phyloP scores from a whole-genome alignment of 2,329 filamentous ascomycete genomes.

The Stagonosporopsis rhizophila region DNA sequence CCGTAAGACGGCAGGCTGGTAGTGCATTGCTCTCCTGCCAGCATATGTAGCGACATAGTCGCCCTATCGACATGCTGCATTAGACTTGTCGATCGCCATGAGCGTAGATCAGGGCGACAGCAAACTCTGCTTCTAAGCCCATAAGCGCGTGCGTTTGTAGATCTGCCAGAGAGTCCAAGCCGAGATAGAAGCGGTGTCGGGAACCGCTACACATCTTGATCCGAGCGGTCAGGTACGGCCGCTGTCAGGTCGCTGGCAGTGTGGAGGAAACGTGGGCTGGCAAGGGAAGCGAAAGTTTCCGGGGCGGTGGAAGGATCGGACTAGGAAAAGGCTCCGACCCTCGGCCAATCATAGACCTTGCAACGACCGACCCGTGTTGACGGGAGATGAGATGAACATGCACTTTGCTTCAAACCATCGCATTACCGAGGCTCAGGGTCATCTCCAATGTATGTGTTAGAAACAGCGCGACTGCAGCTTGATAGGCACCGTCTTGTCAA shows the following conservation, averaged over 20 bases:
- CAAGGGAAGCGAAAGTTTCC: slow-evolving; percentile 9
- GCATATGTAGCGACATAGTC: neutral
- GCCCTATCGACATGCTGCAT: neutral
- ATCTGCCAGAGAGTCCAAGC: neutral
- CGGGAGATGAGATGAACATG: slow-evolving; percentile 7
- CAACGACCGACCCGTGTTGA: slow-evolving; percentile 4
- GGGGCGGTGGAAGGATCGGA: slow-evolving; percentile 4
- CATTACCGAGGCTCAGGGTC: neutral
- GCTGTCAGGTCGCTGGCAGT: slow-evolving; percentile 7
- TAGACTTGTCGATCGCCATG: slow-evolving; percentile 19
- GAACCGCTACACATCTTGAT: neutral
- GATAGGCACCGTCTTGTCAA: neutral
- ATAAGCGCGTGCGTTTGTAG: neutral
- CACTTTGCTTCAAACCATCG: neutral
- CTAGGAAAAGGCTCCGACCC: slow-evolving; percentile 6
- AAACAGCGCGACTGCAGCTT: neutral
- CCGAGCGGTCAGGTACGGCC: slow-evolving; percentile 1
- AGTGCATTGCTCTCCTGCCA: neutral
- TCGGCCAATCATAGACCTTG: neutral
- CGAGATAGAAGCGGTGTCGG: neutral
- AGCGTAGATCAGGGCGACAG: slow-evolving; percentile 3
- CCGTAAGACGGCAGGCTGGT: neutral
- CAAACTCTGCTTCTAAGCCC: slow-evolving; percentile 1
- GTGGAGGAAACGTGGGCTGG: neutral
- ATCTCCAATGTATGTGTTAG: neutral